Conservation (phyloP, 164 flowering plant genomes). For the Hamamelis virginiana region DNA sequence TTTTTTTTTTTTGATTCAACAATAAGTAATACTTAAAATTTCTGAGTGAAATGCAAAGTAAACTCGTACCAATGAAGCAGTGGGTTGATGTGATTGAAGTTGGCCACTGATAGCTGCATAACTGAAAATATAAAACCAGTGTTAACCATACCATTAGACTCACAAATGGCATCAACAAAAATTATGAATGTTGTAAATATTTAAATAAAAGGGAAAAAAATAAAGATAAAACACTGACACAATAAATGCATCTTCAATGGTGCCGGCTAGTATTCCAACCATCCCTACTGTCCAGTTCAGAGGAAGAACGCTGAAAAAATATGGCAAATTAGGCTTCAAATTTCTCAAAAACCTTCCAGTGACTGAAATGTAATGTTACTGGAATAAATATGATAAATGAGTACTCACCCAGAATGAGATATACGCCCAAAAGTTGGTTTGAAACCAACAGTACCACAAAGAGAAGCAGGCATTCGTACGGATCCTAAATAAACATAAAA, state of each 20-base stretch:
- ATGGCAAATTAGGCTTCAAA: neutral
- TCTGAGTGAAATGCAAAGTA: neutral
- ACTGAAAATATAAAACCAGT: slow-evolving; percentile 34
- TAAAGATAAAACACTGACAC: slow-evolving; percentile 46
- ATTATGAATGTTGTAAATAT: neutral
- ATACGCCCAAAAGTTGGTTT: slow-evolving; percentile 87
- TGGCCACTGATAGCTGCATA: slow-evolving; percentile 81
- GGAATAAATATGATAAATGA: neutral
- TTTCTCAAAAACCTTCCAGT: neutral
- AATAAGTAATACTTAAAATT: neutral
- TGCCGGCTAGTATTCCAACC: slow-evolving; percentile 87
- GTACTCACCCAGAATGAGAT: slow-evolving; percentile 74
- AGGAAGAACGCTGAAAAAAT: slow-evolving; percentile 71
- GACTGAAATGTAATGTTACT: neutral
- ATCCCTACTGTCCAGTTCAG: slow-evolving; percentile 92
- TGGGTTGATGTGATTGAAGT: slow-evolving; percentile 28
- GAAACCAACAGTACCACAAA: slow-evolving; percentile 90
- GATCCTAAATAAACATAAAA: slow-evolving; percentile 56
- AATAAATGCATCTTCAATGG: slow-evolving; percentile 80
- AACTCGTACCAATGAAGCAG: slow-evolving; percentile 30
- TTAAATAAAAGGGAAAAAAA: neutral
- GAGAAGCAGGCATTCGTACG: slow-evolving; percentile 92
- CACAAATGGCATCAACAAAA: neutral
- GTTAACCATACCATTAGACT: neutral
- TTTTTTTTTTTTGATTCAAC: no score